A percentile compares a stretch with the other conserved stretches of the same genome.
Evolutionary conservation across 2,329 filamentous ascomycete genomes (phyloP).

Genomic region (Dothiorella sarmentorum): DNA sequence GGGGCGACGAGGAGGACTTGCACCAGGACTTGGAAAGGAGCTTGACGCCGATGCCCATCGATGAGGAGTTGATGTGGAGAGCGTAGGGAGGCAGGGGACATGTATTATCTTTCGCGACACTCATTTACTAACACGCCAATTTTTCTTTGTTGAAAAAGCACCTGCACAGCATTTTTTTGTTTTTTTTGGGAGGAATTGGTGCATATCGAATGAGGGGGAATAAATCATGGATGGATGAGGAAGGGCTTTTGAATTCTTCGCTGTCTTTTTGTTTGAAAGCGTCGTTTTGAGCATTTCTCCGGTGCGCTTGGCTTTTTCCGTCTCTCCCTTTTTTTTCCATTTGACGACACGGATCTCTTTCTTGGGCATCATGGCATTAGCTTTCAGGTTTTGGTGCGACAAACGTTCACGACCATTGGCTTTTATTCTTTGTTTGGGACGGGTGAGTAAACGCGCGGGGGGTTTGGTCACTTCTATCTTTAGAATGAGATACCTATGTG

Average conservation of each 20-base stretch:
- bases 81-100: constrained; percentile 9
- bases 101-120: neutral
- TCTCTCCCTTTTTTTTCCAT: neutral
- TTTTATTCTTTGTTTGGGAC: neutral
- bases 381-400: neutral
- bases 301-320: neutral
- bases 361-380: neutral
- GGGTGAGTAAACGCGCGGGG: neutral
- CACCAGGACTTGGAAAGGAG: constrained; percentile 29
- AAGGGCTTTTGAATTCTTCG: neutral
- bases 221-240: neutral
- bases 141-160: neutral
- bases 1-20: constrained; percentile 33
- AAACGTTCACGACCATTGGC: neutral
- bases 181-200: neutral
- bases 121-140: neutral
- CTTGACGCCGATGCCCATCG: constrained; percentile 37
- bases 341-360: neutral
- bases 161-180: neutral
- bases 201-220: neutral
- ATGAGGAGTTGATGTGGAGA: constrained; percentile 37
- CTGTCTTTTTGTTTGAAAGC: neutral
- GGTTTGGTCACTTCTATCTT: neutral
- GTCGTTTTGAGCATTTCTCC: neutral
- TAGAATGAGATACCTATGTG: constrained; percentile 15